A percentile compares a stretch with the other conserved stretches of the same genome.
Evolutionary conservation across 495 filamentous ascomycete genomes (phyloP).

Genomic region (Penicillium waksmanii): DNA sequence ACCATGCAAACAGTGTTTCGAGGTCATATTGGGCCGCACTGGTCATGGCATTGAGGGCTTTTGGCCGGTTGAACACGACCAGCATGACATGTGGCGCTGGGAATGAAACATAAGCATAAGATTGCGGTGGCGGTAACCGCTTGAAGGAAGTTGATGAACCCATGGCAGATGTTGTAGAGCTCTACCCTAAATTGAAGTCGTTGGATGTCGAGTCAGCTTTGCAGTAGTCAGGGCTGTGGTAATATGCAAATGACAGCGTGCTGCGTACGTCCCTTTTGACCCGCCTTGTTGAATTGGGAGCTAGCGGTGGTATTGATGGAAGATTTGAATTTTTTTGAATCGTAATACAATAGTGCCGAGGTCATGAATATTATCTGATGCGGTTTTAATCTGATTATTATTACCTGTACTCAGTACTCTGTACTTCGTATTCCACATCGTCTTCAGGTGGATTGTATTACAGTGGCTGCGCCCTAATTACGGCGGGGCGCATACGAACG

Average conservation of each 20-base stretch:
- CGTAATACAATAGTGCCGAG: not conserved
- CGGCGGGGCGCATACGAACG: not conserved
- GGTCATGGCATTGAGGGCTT: constrained; percentile 47
- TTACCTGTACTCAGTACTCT: not conserved
- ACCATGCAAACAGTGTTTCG: constrained; percentile 47
- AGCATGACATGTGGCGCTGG: constrained; percentile 38
- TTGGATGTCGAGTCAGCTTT: not conserved
- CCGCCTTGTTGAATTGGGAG: too few relatives aligned
- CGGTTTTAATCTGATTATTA: too few relatives aligned
- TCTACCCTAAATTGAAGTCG: not conserved
- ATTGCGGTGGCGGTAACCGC: constrained; percentile 18
- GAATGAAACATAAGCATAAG: constrained; percentile 27
- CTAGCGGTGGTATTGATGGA: too few relatives aligned
- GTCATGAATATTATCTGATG: not conserved
- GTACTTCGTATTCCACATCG: not conserved
- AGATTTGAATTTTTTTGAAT: not conserved
- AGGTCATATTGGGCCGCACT: constrained; percentile 47
- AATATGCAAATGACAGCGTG: not conserved
- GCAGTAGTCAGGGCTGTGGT: too few relatives aligned
- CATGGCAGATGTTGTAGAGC: constrained; percentile 7
- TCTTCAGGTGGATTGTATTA: not conserved
- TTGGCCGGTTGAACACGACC: constrained; percentile 39
- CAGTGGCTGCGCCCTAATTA: not conserved
- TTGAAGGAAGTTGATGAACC: constrained; percentile 12
- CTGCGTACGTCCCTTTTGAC: too few relatives aligned